A percentile compares a stretch with the other conserved stretches of the same genome.
Conservation (phyloP, 2,329 filamentous ascomycete genomes). For the Fusarium sp. region DNA sequence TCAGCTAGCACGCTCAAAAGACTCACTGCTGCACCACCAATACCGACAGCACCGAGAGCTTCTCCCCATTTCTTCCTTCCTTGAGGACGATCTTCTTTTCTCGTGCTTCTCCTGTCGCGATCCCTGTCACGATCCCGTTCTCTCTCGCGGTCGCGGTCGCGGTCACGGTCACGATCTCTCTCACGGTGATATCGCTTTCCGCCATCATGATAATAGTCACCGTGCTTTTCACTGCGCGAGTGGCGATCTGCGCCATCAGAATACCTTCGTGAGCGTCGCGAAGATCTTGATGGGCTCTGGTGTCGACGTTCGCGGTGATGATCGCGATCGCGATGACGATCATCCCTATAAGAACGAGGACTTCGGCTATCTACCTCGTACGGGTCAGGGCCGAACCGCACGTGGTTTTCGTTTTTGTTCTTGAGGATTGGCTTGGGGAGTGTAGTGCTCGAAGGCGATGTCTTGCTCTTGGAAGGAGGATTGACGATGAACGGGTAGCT, state of each 20-base stretch:
- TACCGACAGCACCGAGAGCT: slow-evolving; percentile 68
- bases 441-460: slow-evolving; percentile 54
- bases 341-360: slow-evolving; percentile 51
- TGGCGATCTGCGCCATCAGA: slow-evolving; percentile 49
- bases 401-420: slow-evolving; percentile 70
- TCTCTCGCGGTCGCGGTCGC: slow-evolving; percentile 6
- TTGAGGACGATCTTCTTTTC: slow-evolving; percentile 54
- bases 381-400: slow-evolving; percentile 66
- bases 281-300: slow-evolving; percentile 31
- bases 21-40: slow-evolving; percentile 72
- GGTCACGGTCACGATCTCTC: slow-evolving; percentile 54
- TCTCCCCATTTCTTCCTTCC: slow-evolving; percentile 65
- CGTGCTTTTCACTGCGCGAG: slow-evolving; percentile 51
- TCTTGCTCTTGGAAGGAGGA: slow-evolving; percentile 52
- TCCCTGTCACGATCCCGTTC: slow-evolving; percentile 53
- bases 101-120: slow-evolving; percentile 55
- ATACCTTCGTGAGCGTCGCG: slow-evolving; percentile 45
- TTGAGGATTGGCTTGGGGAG: slow-evolving; percentile 72
- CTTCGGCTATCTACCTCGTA: slow-evolving; percentile 58
- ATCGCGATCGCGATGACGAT: slow-evolving; percentile 51
- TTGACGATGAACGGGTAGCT: slow-evolving; percentile 56
- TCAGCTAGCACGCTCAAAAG: slow-evolving; percentile 70
- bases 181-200: slow-evolving; percentile 55
- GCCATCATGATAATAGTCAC: slow-evolving; percentile 54
- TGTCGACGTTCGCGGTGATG: slow-evolving; percentile 44